Conservation (phyloP, 139 green algal species). For the Gonium pectorale region DNA sequence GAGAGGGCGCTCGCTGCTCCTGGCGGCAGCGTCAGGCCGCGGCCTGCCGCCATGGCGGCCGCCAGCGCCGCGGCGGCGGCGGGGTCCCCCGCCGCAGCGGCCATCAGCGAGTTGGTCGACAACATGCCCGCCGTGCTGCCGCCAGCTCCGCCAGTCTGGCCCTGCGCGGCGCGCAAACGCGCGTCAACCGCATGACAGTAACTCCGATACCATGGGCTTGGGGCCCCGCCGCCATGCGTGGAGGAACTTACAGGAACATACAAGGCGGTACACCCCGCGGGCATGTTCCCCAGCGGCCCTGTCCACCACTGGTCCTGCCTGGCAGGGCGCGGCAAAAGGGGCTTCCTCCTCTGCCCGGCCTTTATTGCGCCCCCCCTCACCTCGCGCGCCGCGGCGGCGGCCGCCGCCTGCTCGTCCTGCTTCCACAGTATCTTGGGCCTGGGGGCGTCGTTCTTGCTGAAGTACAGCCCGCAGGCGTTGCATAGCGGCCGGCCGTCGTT, state of each 20-base stretch:
- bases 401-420: conserved; percentile 50
- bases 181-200: not conserved
- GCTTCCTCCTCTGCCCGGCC: no score
- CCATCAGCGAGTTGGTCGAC: not conserved
- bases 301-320: not conserved
- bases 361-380: not conserved
- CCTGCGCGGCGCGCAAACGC: not conserved
- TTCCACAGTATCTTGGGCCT: conserved; percentile 92
- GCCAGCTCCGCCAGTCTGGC: not conserved
- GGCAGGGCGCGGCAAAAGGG: no score
- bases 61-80: conserved; percentile 7
- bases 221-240: not conserved
- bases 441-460: conserved; percentile 93
- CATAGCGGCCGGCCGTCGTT: conserved; percentile 87
- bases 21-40: not conserved
- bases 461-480: conserved; percentile 97
- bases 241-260: not conserved
- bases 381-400: not conserved
- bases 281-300: not conserved
- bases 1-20: conserved; percentile 13
- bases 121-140: not conserved
- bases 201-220: not conserved
- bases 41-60: conserved; percentile 19
- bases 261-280: not conserved
- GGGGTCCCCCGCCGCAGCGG: not conserved